Evolutionary conservation across 164 flowering plant genomes (phyloP).

Genomic region (Tetrastigma voinierianum): DNA sequence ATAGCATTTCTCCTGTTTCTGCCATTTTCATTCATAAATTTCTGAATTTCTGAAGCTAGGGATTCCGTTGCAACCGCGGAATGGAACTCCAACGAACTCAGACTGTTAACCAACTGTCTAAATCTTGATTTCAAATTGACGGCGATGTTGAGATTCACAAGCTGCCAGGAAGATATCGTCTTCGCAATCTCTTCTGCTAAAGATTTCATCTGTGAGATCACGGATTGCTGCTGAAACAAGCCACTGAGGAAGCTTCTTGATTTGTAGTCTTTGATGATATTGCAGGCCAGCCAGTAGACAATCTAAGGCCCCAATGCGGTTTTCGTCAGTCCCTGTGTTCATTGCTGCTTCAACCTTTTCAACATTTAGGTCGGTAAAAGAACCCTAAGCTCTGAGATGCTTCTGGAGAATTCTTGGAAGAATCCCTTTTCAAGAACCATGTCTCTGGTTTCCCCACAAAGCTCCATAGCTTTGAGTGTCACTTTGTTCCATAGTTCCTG

Average conservation of each 20-base stretch:
- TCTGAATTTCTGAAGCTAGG: slow-evolving; percentile 18
- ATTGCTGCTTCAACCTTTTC: slow-evolving; percentile 8
- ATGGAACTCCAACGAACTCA: slow-evolving; percentile 18
- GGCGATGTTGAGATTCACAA: slow-evolving; percentile 20
- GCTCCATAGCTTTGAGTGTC: slow-evolving; percentile 7
- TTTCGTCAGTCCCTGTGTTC: slow-evolving; percentile 8
- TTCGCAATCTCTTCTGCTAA: slow-evolving; percentile 19
- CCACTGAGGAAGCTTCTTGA: slow-evolving; percentile 16
- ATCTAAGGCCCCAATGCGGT: slow-evolving; percentile 6
- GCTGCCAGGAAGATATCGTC: slow-evolving; percentile 19
- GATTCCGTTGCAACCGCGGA: slow-evolving; percentile 11
- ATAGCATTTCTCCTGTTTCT: slow-evolving; percentile 11
- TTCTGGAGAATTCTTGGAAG: slow-evolving; percentile 20
- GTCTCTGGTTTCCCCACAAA: slow-evolving; percentile 18
- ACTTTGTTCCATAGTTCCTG: slow-evolving; percentile 22
- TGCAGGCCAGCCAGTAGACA: slow-evolving; percentile 13
- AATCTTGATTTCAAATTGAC: slow-evolving; percentile 11
- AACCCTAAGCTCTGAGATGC: slow-evolving; percentile 10
- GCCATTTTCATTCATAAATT: background rate
- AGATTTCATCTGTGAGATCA: slow-evolving; percentile 15
- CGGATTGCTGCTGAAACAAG: slow-evolving; percentile 12
- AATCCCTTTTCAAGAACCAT: slow-evolving; percentile 12
- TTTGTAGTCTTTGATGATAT: slow-evolving; percentile 18
- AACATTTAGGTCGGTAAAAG: slow-evolving; percentile 11
- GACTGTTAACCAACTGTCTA: slow-evolving; percentile 11